Evolutionary conservation across 139 green algal species (phyloP), one percentile per base, ranked within the genome.

Genomic region (Chlorella sorokiniana): DNA sequence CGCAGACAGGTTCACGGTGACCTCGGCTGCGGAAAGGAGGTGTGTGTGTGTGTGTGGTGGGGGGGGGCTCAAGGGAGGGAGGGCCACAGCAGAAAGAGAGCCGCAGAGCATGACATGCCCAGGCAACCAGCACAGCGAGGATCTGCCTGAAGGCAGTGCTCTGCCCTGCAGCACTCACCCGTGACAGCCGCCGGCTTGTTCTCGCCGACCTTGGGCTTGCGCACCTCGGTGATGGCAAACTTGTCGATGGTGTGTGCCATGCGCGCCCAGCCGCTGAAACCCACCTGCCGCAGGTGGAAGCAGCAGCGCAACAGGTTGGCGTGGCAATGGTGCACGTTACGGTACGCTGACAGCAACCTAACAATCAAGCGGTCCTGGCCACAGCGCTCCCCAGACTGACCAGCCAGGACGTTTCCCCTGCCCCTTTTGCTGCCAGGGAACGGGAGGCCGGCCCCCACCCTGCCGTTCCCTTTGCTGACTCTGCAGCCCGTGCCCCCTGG

Each of bases 201-300:
- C 85, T 98, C 94, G 18, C 97, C 97, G 35, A 99, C 88, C 35
- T 87, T 87, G 25, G 96, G 96, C 79, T 92, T 91, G 29, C 84
- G 84, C 40, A 99, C 92, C 83, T 98, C 87, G 3, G 84, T 84
- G 31, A 93, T 78, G 16, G 83, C 81, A 86, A 97, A 96, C 16
- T 81, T 84, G 16, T 77, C 51, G 7, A 98, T 70, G 6, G 91
- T 90, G 33, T 92, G 74, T 0, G 91, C 94, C 97, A 99, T 99
- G 67, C 96, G 89, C 41, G 96, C 94, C 97, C 97, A 99, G 11
- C 97, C 94, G n/a, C 75, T 73, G 73, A 97, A 97, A 2, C 80
- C 81, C 8, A 69, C 31, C 61, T 86, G 83, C 76, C 4, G 41
- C 11, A 4, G 16, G 23, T 2, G 1, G 31, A 38, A 25, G 41